Evolutionary conservation across 2,329 filamentous ascomycete species (phyloP).

Genomic region (Trichophaea hybrida): DNA sequence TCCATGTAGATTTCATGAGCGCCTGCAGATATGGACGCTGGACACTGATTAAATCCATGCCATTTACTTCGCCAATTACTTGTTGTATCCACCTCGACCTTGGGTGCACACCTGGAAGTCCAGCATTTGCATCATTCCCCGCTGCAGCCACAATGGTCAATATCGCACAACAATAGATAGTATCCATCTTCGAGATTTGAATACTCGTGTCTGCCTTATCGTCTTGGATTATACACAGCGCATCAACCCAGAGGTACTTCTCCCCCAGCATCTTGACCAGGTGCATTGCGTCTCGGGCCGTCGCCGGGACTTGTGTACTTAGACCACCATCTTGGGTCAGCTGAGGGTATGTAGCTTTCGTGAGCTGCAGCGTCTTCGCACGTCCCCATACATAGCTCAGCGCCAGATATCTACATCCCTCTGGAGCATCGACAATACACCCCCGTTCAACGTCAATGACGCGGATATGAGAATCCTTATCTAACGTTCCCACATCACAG

Average conservation of each 20-base stretch:
- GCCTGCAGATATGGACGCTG: background rate
- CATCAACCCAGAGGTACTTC: conserved; percentile 29
- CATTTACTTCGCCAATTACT: background rate
- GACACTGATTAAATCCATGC: background rate
- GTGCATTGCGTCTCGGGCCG: conserved; percentile 23
- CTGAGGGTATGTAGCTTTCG: background rate
- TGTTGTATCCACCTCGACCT: background rate
- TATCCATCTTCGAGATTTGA: background rate
- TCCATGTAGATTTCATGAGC: background rate
- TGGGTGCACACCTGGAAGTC: background rate
- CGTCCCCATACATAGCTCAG: conserved; percentile 7
- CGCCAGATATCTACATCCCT: background rate
- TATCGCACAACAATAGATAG: background rate
- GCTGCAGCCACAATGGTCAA: background rate
- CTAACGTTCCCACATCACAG: background rate
- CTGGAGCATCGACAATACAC: background rate
- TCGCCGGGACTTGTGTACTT: background rate
- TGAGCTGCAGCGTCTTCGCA: background rate
- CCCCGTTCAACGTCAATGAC: background rate
- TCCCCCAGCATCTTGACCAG: conserved; percentile 25
- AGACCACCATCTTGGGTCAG: background rate
- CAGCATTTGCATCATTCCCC: background rate
- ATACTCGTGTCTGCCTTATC: conserved; percentile 20
- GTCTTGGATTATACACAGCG: conserved; percentile 30
- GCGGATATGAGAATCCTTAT: background rate